A percentile compares a stretch with the other conserved stretches of the same genome.
phyloP scores from a whole-genome alignment of 768 basidiomycete genomes.

The Saitozyma sp. region DNA sequence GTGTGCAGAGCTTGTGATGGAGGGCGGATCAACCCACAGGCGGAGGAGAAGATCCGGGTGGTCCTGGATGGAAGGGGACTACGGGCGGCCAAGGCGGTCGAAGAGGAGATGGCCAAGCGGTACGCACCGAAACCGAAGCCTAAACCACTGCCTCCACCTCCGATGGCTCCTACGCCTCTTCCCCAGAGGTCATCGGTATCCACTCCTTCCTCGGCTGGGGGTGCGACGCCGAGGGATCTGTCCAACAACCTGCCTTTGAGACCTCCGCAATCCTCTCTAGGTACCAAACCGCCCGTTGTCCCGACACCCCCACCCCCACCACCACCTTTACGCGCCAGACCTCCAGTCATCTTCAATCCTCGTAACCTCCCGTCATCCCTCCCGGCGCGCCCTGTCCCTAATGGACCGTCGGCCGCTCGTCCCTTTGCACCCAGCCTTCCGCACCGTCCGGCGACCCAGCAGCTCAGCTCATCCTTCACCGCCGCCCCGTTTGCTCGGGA shows the following conservation, averaged over 20 bases:
- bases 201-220: constrained; percentile 2
- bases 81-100: constrained; percentile 65
- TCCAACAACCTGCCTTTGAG: not conserved
- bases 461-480: constrained; percentile 34
- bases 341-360: too few relatives aligned
- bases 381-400: not conserved
- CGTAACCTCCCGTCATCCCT: too few relatives aligned
- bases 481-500: constrained; percentile 32
- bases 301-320: too few relatives aligned
- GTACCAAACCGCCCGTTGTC: too few relatives aligned
- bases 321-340: too few relatives aligned
- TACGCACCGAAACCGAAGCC: constrained; percentile 45
- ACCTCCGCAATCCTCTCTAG: too few relatives aligned
- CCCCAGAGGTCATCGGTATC: constrained; percentile 11
- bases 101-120: constrained; percentile 61
- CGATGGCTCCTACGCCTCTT: constrained; percentile 8
- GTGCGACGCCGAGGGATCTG: not conserved
- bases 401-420: not conserved
- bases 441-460: constrained; percentile 17
- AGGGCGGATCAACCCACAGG: constrained; percentile 58
- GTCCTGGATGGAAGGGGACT: constrained; percentile 76
- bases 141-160: constrained; percentile 6
- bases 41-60: constrained; percentile 64
- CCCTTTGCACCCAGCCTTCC: not conserved
- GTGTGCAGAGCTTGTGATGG: constrained; percentile 72